Evolutionary conservation across 2,329 filamentous ascomycete species (phyloP), one percentile per base, ranked within the genome.

Genomic region (Ophiostoma novo-ulmi): DNA sequence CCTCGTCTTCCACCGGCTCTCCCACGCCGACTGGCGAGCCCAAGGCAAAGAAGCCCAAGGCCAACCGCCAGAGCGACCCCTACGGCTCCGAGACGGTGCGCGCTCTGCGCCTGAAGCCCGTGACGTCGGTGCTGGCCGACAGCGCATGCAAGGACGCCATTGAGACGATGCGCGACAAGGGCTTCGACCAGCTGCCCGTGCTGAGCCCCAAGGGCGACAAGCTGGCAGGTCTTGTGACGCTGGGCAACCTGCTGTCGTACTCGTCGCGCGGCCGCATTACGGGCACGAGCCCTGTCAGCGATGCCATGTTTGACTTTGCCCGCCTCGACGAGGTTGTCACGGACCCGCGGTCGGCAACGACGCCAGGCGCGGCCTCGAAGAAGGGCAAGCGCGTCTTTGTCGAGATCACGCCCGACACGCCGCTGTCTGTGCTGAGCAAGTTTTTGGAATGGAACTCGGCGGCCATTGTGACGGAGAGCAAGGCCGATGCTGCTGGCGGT

Each of bases 361-460:
- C 65, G 44, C 6, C 26, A 1, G 68, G 48, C 31, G 35, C 10
- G 17, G 8, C n/a, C 35, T 7, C 13, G 31, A 67, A 67, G 22
- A 35, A 67, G 73, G 81, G 81, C 74, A 86, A 87, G 79, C 85
- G 89, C 71, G 89, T 91, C 77, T 99, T 97, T 80, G 91, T 98
- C 68, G 91, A 98, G 81, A 97, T 99, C 78, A 98, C 95, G 7
- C 84, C 91, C 78, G 92, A 97, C 75, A 99, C 95, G 1, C 91
- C 91, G 3, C 84, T 99, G 55, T 87, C 86, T 66, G 89, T 91
- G 64, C 85, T 99, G 70, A 94, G 93, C 83, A 89, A 91, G 77
- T 99, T 99, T 82, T 93, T 98, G 74, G 93, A 98, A 82, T 98
- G 95, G 93, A 98, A 99, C 81, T 95, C 91, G 75, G 94, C 95